A percentile compares a stretch with the other conserved stretches of the same genome.
phyloP scores from a whole-genome alignment of 2,329 filamentous ascomycete species.

The Colletotrichum sp. region DNA sequence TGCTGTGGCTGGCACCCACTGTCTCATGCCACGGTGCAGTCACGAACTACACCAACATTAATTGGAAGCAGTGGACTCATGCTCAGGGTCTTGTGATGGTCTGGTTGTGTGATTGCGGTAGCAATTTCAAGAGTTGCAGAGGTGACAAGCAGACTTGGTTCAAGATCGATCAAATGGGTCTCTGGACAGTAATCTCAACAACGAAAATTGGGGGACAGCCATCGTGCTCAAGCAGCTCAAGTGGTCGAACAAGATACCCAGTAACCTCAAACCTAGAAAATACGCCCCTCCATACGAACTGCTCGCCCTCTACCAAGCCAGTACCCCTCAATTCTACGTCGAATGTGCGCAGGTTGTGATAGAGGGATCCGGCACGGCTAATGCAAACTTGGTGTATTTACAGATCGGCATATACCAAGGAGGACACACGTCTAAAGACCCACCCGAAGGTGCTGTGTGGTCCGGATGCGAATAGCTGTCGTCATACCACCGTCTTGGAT shows the following conservation, averaged over 20 bases:
- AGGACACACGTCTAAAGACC: not conserved
- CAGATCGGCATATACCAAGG: slow-evolving; percentile 3
- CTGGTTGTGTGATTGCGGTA: slow-evolving; percentile 54
- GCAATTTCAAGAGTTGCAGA: slow-evolving; percentile 53
- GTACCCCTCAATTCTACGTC: slow-evolving; percentile 58
- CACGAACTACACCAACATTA: slow-evolving; percentile 52
- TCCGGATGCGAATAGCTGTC: not conserved
- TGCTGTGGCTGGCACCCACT: not conserved
- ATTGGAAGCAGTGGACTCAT: slow-evolving; percentile 64
- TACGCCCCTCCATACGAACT: slow-evolving; percentile 64
- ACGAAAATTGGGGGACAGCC: slow-evolving; percentile 53
- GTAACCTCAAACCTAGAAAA: slow-evolving; percentile 53
- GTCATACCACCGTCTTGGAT: not conserved
- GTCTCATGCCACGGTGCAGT: slow-evolving; percentile 42
- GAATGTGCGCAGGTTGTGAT: slow-evolving; percentile 61
- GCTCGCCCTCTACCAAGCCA: slow-evolving; percentile 59
- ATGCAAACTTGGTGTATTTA: not conserved
- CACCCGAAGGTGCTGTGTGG: not conserved
- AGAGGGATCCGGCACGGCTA: slow-evolving; percentile 47
- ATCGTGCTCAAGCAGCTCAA: slow-evolving; percentile 37
- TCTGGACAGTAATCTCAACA: slow-evolving; percentile 49
- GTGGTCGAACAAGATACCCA: slow-evolving; percentile 57
- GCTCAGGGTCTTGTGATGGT: slow-evolving; percentile 64
- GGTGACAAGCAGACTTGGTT: slow-evolving; percentile 61
- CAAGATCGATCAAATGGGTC: slow-evolving; percentile 62